Percentiles rank a stretch among this genome's conserved stretches.
Evolutionary conservation across 306 rosid species (phyloP).

Genomic region (Cicer chorassanicum): DNA sequence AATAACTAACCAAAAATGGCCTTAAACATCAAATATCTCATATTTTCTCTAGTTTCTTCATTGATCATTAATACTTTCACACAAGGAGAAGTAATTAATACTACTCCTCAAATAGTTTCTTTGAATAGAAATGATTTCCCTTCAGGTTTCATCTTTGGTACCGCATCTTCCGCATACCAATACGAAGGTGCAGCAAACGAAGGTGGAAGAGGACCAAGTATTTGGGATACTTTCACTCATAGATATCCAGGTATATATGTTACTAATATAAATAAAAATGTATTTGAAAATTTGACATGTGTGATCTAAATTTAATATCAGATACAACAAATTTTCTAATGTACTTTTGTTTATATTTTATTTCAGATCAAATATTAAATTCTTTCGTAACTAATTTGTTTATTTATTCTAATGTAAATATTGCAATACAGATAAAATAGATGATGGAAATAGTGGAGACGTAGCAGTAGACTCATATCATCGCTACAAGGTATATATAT

Average conservation of each 20-base stretch:
- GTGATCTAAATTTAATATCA: no score
- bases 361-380: no score
- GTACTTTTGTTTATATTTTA: no score
- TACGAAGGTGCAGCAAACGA: slow-evolving; percentile 62
- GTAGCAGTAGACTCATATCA: slow-evolving; percentile 49
- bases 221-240: slow-evolving; percentile 47
- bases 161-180: slow-evolving; percentile 46
- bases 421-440: slow-evolving; percentile 47
- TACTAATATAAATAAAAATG: no score
- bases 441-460: slow-evolving; percentile 46
- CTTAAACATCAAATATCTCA: not conserved
- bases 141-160: slow-evolving; percentile 38
- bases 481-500: slow-evolving; percentile 49
- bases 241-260: slow-evolving; percentile 36
- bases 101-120: not conserved
- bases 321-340: no score
- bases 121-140: slow-evolving; percentile 35
- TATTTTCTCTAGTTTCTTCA: not conserved
- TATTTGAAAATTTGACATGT: no score
- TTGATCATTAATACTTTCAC: not conserved
- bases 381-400: no score
- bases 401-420: not conserved
- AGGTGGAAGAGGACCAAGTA: slow-evolving; percentile 53
- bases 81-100: not conserved
- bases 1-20: slow-evolving; percentile 6